Conservation (phyloP, 1,284 basidiomycete species). For the Ustilago sp. region DNA sequence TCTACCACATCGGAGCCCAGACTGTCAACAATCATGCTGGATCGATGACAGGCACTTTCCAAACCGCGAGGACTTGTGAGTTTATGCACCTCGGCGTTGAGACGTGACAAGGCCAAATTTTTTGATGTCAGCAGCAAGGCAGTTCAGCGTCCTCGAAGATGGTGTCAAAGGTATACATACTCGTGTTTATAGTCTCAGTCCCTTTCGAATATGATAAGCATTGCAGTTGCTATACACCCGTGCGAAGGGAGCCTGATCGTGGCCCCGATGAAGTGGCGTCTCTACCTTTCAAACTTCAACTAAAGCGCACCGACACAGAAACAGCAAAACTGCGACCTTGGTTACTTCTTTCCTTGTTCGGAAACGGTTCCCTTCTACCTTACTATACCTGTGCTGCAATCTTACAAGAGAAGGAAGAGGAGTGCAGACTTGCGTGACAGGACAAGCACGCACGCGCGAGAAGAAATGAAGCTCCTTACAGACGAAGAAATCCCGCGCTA, state of each 20-base stretch:
- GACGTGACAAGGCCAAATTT: background rate
- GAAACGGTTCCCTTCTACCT: background rate
- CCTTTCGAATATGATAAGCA: too few species aligned
- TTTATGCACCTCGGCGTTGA: slow-evolving; percentile 9
- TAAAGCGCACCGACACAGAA: background rate
- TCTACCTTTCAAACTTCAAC: too few species aligned
- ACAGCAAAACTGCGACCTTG: background rate
- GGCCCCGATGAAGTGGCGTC: too few species aligned
- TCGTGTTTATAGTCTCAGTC: too few species aligned
- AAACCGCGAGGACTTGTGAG: background rate
- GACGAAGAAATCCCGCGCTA: background rate
- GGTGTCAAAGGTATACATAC: too few species aligned
- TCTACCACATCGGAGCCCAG: background rate
- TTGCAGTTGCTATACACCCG: too few species aligned
- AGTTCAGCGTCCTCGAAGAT: too few species aligned
- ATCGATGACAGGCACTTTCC: background rate
- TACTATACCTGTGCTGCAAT: background rate
- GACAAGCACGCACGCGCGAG: background rate
- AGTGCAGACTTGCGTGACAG: background rate
- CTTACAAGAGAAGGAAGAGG: background rate
- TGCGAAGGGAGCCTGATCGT: too few species aligned
- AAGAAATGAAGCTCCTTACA: background rate
- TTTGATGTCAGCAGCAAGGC: background rate
- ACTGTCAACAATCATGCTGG: background rate
- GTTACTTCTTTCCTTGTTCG: background rate